These are phyloP conservation scores for Acorus calamus DNA, from an alignment of 106 monocot genomes.

Conservation along the genomic window DNA sequence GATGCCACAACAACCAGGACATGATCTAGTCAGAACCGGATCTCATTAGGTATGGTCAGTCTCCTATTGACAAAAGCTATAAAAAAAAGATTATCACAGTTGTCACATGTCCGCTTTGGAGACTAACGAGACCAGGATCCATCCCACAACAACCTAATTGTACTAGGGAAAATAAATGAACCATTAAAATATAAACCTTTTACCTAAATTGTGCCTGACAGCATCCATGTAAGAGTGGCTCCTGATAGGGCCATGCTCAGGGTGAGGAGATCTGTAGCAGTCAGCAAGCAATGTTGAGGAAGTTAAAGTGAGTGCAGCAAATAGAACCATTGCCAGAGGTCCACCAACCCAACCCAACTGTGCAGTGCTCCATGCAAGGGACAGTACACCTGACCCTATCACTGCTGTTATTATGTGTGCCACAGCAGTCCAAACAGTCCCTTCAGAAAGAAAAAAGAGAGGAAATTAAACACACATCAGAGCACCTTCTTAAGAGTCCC, in stretches of 20 bases:
- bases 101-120: no score
- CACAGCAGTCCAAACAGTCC: constrained; percentile 28
- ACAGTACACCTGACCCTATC: constrained; percentile 68
- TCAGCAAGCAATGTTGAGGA: constrained; percentile 6
- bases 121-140: no score
- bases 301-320: constrained; percentile 3
- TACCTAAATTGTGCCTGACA: constrained; percentile 21
- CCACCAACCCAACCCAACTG: constrained; percentile 69
- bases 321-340: constrained; percentile 27
- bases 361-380: constrained; percentile 66
- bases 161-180: background rate
- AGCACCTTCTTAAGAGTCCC: background rate
- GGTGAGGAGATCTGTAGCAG: constrained; percentile 17
- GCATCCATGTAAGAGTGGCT: constrained; percentile 23
- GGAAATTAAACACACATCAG: background rate
- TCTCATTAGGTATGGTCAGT: no score
- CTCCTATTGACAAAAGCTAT: no score
- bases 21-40: no score
- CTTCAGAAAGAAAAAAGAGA: constrained; percentile 7
- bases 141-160: background rate
- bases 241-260: constrained; percentile 14
- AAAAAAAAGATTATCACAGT: no score
- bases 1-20: no score
- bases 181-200: background rate
- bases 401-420: constrained; percentile 80